Evolutionary conservation across 2,329 filamentous ascomycete genomes (phyloP).

Genomic region (Balansia obtecta): DNA sequence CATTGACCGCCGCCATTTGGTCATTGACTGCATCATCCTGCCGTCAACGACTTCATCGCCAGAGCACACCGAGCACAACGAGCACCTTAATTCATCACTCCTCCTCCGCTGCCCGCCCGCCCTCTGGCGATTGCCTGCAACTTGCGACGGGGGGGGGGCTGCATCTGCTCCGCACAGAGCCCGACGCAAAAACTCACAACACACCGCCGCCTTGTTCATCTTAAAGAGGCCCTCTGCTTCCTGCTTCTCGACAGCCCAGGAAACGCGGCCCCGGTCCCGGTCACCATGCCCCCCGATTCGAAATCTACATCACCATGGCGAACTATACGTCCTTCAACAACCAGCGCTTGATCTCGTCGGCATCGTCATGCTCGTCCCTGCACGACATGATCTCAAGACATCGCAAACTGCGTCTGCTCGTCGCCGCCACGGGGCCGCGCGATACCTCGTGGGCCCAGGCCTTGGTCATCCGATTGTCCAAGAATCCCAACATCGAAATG

Average conservation of each 20-base stretch:
- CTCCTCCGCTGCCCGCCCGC: not conserved
- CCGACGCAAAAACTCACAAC: too few relatives aligned
- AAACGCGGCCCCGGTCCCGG: not conserved
- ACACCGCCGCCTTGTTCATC: not conserved
- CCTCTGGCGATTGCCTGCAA: not conserved
- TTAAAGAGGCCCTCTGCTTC: not conserved
- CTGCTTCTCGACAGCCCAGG: not conserved
- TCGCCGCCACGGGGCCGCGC: slow-evolving; percentile 52
- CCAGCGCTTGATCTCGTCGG: slow-evolving; percentile 18
- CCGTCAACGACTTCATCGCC: not conserved
- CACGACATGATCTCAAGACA: slow-evolving; percentile 23
- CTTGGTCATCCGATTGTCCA: slow-evolving; percentile 54
- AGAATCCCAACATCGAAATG: slow-evolving; percentile 48
- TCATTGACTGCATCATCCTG: not conserved
- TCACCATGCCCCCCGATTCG: slow-evolving; percentile 18
- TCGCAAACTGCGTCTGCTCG: slow-evolving; percentile 46
- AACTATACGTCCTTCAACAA: slow-evolving; percentile 19
- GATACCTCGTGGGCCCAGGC: slow-evolving; percentile 55
- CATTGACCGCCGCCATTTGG: not conserved
- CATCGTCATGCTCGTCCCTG: slow-evolving; percentile 23
- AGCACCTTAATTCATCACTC: not conserved
- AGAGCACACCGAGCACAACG: too few relatives aligned
- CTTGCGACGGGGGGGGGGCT: not conserved
- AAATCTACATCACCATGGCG: slow-evolving; percentile 20
- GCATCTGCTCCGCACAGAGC: not conserved